Conservation (phyloP, 192 early-diverging fungal species). For the Neocallimastix lanati region DNA sequence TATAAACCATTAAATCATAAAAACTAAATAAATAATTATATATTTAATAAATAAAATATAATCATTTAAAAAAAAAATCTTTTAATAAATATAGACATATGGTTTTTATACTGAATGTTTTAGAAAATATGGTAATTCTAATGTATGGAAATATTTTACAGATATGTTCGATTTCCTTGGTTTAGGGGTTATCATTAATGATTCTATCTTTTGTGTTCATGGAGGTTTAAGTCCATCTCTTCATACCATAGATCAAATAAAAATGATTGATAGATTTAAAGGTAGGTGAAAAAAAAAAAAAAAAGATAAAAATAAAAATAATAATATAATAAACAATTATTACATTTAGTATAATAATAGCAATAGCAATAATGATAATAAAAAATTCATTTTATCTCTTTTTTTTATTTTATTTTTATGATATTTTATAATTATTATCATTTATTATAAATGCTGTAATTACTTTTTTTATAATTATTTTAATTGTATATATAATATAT, state of each 20-base stretch:
- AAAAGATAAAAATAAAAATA: neutral
- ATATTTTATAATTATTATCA: too few relatives aligned
- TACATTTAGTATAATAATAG: too few relatives aligned
- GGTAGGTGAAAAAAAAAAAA: slow-evolving; percentile 17
- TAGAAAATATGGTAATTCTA: slow-evolving; percentile 62
- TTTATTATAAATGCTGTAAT: too few relatives aligned
- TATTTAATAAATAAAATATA: neutral
- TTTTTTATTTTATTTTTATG: too few relatives aligned
- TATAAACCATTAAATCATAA: too few relatives aligned
- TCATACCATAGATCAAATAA: slow-evolving; percentile 73
- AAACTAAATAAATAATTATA: neutral
- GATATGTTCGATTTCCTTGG: slow-evolving; percentile 87
- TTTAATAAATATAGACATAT: slow-evolving; percentile 42
- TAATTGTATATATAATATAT: too few relatives aligned
- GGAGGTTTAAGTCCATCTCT: slow-evolving; percentile 74
- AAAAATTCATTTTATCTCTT: too few relatives aligned
- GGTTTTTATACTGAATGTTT: slow-evolving; percentile 88
- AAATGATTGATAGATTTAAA: slow-evolving; percentile 63
- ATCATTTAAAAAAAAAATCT: too few relatives aligned
- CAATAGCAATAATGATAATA: neutral
- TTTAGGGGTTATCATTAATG: slow-evolving; percentile 70
- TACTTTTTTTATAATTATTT: too few relatives aligned
- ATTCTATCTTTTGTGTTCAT: slow-evolving; percentile 85
- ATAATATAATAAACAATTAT: neutral
- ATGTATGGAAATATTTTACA: slow-evolving; percentile 85